These are phyloP conservation scores for Botrytis elliptica DNA, from an alignment of 2,329 filamentous ascomycete species.

Conservation along the genomic window DNA sequence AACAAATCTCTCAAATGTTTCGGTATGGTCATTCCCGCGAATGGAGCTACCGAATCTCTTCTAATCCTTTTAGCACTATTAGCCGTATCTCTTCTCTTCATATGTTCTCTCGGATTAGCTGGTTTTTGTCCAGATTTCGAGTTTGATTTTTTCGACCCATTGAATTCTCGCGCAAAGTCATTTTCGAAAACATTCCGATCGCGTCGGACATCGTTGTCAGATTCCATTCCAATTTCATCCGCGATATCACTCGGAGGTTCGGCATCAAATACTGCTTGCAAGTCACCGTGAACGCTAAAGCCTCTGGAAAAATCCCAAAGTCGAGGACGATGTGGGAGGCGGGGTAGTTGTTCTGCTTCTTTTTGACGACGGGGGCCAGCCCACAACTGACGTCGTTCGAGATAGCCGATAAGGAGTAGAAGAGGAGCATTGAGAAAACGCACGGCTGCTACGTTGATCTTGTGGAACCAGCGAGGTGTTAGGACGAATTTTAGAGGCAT, in stretches of 20 bases:
- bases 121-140: background rate
- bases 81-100: conserved; percentile 11
- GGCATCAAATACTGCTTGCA: conserved; percentile 38
- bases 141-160: background rate
- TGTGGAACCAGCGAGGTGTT: conserved; percentile 84
- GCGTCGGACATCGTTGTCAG: conserved; percentile 1
- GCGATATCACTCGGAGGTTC: conserved; percentile 34
- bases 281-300: conserved; percentile 38
- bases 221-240: conserved; percentile 29
- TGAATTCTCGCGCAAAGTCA: conserved; percentile 28
- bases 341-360: conserved; percentile 31
- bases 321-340: conserved; percentile 23
- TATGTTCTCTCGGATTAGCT: background rate
- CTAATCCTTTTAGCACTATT: conserved; percentile 19
- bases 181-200: conserved; percentile 23
- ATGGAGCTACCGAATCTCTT: conserved; percentile 35
- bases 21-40: conserved; percentile 29
- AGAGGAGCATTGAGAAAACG: conserved; percentile 73
- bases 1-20: conserved; percentile 30
- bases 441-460: conserved; percentile 77
- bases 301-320: conserved; percentile 36
- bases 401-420: conserved; percentile 66
- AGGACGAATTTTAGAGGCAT: conserved; percentile 76
- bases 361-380: conserved; percentile 29
- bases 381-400: conserved; percentile 72